These are phyloP conservation scores for Fraxinus angustifolia DNA, from an alignment of 305 asterid genomes.

Conservation along the genomic window DNA sequence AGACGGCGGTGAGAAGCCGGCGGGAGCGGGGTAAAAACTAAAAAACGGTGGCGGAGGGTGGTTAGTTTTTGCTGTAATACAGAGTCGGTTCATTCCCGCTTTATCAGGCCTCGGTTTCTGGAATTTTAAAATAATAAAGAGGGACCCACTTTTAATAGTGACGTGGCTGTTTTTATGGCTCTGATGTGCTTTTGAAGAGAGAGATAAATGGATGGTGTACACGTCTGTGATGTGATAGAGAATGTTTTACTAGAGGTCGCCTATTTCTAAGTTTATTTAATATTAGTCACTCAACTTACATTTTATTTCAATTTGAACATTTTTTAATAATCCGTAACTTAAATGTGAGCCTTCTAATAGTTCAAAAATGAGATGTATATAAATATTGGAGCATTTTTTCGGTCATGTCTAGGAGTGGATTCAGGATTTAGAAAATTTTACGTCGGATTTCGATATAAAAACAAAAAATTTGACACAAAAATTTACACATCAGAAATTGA, in stretches of 20 bases:
- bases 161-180: slow-evolving; percentile 6
- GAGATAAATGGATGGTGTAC: not conserved
- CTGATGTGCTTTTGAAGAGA: slow-evolving; percentile 2
- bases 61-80: slow-evolving; percentile 13
- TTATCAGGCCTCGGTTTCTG: slow-evolving; percentile 40
- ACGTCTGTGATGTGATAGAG: not conserved
- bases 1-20: slow-evolving; percentile 28
- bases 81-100: slow-evolving; percentile 56
- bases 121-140: slow-evolving; percentile 17
- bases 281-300: not conserved
- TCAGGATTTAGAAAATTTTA: not conserved
- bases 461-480: not conserved
- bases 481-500: too few species aligned
- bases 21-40: slow-evolving; percentile 21
- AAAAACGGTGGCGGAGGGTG: slow-evolving; percentile 8
- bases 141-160: slow-evolving; percentile 18
- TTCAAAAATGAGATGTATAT: not conserved
- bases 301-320: not conserved
- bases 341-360: not conserved
- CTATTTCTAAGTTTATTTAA: not conserved
- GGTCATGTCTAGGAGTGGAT: not conserved
- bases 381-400: not conserved
- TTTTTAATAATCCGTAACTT: not conserved
- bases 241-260: not conserved
- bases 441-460: not conserved